phyloP scores from a whole-genome alignment of 176 grass and related monocot species.

The Panicum miliaceum region DNA sequence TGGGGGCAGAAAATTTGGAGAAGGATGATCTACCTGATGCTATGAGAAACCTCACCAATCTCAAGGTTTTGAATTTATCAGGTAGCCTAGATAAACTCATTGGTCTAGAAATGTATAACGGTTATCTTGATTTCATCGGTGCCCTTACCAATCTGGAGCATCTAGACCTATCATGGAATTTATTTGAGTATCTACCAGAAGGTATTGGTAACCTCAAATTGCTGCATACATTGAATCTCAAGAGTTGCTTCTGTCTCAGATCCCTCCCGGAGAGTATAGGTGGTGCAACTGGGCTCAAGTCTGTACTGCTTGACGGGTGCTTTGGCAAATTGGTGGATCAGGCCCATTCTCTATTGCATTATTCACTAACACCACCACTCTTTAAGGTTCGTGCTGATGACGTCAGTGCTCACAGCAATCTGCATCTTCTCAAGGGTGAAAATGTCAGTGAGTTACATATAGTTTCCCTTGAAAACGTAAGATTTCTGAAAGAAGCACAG shows the following conservation, averaged over 20 bases:
- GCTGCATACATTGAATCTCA: neutral
- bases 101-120: neutral
- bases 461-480: neutral
- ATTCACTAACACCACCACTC: neutral
- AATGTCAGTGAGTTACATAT: neutral
- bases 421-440: neutral
- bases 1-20: no score
- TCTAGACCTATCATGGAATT: neutral
- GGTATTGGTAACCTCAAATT: neutral
- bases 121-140: neutral
- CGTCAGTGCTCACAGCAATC: neutral
- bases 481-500: neutral
- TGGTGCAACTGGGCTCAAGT: neutral
- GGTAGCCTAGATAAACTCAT: fast-evolving
- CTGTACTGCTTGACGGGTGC: neutral
- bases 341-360: neutral
- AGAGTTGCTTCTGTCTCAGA: fast-evolving
- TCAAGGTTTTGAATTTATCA: neutral
- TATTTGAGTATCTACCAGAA: neutral
- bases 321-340: neutral
- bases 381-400: neutral
- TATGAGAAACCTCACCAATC: neutral
- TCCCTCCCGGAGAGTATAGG: neutral
- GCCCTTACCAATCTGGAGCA: neutral
- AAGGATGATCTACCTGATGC: neutral